Conservation (phyloP, 257 asterid genomes). For the Hygrophila difformis region DNA sequence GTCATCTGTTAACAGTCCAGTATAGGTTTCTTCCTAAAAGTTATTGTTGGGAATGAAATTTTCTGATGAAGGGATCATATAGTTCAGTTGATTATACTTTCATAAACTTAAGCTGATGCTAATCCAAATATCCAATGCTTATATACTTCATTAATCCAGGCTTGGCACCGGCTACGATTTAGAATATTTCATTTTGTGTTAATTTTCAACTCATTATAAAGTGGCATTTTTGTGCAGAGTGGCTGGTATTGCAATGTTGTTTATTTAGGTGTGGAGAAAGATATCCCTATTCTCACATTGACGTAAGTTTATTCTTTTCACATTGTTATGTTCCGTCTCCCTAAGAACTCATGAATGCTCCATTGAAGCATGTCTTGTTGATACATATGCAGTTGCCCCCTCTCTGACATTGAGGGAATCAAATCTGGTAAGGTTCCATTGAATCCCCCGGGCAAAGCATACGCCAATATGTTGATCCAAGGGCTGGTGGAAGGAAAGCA, state of each 20-base stretch:
- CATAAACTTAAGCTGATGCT: no score
- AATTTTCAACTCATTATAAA: not conserved
- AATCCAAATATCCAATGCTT: no score
- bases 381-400: slow-evolving; percentile 48
- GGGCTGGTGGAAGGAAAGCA: slow-evolving; percentile 82
- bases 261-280: slow-evolving; percentile 69
- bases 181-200: not conserved
- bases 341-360: no score
- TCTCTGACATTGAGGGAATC: slow-evolving; percentile 46
- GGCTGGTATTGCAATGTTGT: slow-evolving; percentile 88
- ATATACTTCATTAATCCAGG: no score
- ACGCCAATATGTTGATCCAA: slow-evolving; percentile 49
- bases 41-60: no score
- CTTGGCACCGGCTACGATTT: no score
- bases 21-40: no score
- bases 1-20: no score
- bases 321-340: no score
- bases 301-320: slow-evolving; percentile 53
- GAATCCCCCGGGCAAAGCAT: slow-evolving; percentile 57
- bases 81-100: no score
- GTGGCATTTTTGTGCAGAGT: slow-evolving; percentile 26
- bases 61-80: no score
- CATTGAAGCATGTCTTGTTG: not conserved
- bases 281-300: slow-evolving; percentile 74
- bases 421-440: slow-evolving; percentile 43